phyloP scores from a whole-genome alignment of 2,329 filamentous ascomycete genomes.

The Fusarium sublunatum region DNA sequence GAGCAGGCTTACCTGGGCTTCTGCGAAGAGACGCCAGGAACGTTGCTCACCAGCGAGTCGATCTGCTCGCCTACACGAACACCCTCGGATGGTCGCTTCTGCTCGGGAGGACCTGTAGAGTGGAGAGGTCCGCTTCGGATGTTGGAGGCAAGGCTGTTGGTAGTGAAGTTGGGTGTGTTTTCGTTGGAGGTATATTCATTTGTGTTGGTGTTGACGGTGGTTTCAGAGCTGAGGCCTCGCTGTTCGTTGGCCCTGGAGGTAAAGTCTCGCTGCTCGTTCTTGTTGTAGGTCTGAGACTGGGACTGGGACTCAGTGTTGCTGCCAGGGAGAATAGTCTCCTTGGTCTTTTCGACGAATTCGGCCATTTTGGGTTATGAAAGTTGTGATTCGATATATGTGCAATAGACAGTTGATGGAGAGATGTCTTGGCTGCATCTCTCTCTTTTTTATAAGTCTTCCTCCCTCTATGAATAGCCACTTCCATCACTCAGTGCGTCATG shows the following conservation, averaged over 20 bases:
- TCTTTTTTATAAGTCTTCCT: conserved; percentile 8
- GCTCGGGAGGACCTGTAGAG: not conserved
- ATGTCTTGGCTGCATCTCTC: not conserved
- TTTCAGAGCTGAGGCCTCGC: too few species aligned
- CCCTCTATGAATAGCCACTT: not conserved
- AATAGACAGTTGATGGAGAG: not conserved
- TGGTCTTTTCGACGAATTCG: conserved; percentile 36
- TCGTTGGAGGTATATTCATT: too few species aligned
- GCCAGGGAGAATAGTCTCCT: conserved; percentile 30
- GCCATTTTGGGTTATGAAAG: conserved; percentile 22
- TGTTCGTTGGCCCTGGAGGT: not conserved
- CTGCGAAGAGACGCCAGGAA: conserved; percentile 17
- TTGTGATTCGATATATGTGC: too few species aligned
- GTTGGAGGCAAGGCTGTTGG: not conserved
- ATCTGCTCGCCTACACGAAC: conserved; percentile 29
- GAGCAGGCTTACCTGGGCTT: conserved; percentile 8
- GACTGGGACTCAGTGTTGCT: conserved; percentile 16
- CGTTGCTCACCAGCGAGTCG: conserved; percentile 25
- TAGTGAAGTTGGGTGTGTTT: too few species aligned
- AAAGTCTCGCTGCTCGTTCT: conserved; percentile 15
- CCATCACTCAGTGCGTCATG: conserved; percentile 35
- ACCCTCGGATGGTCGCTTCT: conserved; percentile 13
- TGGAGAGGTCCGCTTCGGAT: not conserved
- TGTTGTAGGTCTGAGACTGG: not conserved
- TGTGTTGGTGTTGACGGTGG: too few species aligned